phyloP scores from a whole-genome alignment of 2,329 filamentous ascomycete genomes.

The Neonectria hederae region DNA sequence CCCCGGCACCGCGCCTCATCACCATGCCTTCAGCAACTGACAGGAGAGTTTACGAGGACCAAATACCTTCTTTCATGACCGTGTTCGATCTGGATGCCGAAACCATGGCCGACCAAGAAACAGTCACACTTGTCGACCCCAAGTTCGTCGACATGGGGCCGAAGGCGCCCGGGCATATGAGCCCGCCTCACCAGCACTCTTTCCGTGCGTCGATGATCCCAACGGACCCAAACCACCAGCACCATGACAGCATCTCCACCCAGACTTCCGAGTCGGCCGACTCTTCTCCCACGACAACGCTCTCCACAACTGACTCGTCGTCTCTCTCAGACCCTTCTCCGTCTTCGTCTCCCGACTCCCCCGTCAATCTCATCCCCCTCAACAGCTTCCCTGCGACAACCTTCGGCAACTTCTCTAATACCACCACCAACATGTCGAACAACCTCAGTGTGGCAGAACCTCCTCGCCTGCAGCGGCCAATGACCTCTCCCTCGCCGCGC shows the following conservation, averaged over 20 bases:
- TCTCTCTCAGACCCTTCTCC: slow-evolving; percentile 91
- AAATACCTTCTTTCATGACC: slow-evolving; percentile 80
- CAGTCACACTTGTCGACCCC: slow-evolving; percentile 64
- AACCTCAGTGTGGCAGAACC: slow-evolving; percentile 56
- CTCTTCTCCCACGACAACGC: slow-evolving; percentile 93
- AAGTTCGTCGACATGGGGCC: slow-evolving; percentile 61
- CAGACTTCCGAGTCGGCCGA: slow-evolving; percentile 86
- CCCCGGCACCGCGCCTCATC: slow-evolving; percentile 13
- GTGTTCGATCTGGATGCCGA: slow-evolving; percentile 74
- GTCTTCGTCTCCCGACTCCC: slow-evolving; percentile 91
- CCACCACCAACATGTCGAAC: slow-evolving; percentile 45
- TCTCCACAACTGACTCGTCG: slow-evolving; percentile 91
- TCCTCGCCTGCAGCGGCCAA: slow-evolving; percentile 61
- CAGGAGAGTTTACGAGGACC: slow-evolving; percentile 71
- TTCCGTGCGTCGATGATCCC: slow-evolving; percentile 54
- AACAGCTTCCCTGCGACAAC: slow-evolving; percentile 72
- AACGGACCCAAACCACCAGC: slow-evolving; percentile 68
- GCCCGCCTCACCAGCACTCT: slow-evolving; percentile 49
- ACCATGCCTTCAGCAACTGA: slow-evolving; percentile 71
- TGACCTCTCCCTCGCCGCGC: slow-evolving; percentile 75
- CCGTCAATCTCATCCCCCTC: slow-evolving; percentile 76
- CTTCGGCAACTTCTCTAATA: slow-evolving; percentile 55
- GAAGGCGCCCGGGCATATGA: slow-evolving; percentile 50
- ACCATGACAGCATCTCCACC: slow-evolving; percentile 81
- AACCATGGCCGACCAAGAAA: slow-evolving; percentile 62